Conservation (phyloP, 2,329 filamentous ascomycete genomes). For the Phyllosticta citrichinensis region DNA sequence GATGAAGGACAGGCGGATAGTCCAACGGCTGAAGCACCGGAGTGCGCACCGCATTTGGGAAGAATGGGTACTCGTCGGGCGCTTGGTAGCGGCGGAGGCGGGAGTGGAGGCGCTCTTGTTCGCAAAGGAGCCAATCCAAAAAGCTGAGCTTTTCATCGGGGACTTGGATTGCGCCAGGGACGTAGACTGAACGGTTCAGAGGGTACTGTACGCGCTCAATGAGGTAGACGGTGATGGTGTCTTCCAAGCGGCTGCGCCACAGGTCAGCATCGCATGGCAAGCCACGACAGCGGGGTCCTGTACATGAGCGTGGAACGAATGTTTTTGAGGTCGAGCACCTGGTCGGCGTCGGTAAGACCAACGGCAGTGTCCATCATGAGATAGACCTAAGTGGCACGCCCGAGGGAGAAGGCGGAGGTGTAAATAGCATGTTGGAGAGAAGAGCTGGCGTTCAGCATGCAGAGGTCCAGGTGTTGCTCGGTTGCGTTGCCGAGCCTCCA, state of each 20-base stretch:
- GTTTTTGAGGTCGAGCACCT: constrained; percentile 79
- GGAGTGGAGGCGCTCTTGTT: constrained; percentile 86
- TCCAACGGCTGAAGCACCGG: constrained; percentile 80
- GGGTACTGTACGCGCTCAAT: constrained; percentile 98
- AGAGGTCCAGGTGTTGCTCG: background rate
- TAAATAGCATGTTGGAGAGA: constrained; percentile 1
- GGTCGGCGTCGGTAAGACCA: constrained; percentile 73
- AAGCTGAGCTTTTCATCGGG: constrained; percentile 64
- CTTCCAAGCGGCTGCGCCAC: constrained; percentile 72
- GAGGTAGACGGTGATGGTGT: constrained; percentile 93
- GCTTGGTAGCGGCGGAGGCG: constrained; percentile 90
- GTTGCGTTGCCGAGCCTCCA: background rate
- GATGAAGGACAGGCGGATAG: constrained; percentile 81
- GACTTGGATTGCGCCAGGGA: constrained; percentile 66
- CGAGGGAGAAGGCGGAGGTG: background rate
- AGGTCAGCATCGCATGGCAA: constrained; percentile 4
- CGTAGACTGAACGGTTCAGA: constrained; percentile 80
- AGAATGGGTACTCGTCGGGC: constrained; percentile 97
- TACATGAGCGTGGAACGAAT: constrained; percentile 94
- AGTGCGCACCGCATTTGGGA: constrained; percentile 65
- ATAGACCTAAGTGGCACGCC: background rate
- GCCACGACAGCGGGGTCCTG: background rate
- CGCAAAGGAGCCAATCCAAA: constrained; percentile 85
- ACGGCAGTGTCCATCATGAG: constrained; percentile 78
- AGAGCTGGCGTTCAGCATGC: background rate